Evolutionary conservation across 169 alveolate genomes (phyloP), one percentile per base, ranked within the genome.

Genomic region (Plasmodium gaboni): DNA sequence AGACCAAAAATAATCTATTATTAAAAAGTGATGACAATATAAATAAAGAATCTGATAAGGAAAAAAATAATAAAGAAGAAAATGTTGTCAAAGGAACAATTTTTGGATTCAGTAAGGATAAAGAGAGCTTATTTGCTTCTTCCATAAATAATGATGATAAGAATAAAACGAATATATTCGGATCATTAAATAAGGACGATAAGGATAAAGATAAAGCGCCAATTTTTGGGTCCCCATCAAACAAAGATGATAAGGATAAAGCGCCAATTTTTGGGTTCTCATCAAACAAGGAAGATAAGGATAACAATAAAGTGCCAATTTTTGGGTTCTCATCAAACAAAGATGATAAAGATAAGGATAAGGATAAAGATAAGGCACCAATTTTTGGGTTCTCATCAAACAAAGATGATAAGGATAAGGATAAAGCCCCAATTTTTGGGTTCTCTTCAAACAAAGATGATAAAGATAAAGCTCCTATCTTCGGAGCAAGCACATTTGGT

Each of bases 311-410:
- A 17, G 9, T 44, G 0, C 8, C 68, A 4, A 60, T 60, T 17
- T 60, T 60, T 22, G 38, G 64, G 22, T 50, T 48, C 9, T 9
- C 10, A 59, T 17, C 72, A 10, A 74, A 53, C 5, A 15, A 46
- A 10, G 88, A 74, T 9, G 73, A 74, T 24, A 59, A 74, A 8
- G 46, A 15, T 12, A 74, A 74, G 60, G 28, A 53, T 17, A 15
- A 53, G 0, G 61, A 53, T 53, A 53, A 48, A 12, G 57, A 48
- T 17, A 68, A 50, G 19, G 24, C 68, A 0, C 57, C 85, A 2
- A 28, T 55, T 53, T 72, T 51, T 28, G 38, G 42, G 0, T 1
- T 13, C 38, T 2, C 13, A 28, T 28, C 13, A 9, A 26, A 60
- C 9, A 6, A 60, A 12, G 42, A 60, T 19, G 19, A 38, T 13